Base-by-base conservation (phyloP, 805 yeast genomes). In the Candida easanensis region DNA sequence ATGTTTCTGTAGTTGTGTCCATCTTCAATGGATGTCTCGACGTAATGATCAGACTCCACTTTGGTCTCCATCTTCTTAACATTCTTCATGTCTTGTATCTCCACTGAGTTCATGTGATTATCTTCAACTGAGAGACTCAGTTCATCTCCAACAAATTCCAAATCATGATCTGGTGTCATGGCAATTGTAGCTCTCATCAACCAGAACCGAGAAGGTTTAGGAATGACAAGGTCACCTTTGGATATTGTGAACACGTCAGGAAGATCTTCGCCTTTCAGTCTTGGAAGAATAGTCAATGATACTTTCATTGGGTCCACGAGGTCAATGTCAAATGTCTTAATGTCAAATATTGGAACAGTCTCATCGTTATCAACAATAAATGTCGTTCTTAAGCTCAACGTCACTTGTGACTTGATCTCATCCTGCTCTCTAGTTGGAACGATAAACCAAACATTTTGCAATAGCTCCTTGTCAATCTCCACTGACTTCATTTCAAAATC, bases 1-100 rank as follows among this genome's bases (percentile, higher is more conserved):
- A 69, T 68, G 39, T 64, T 69, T 39, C 77, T 56, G 44, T 69
- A 71, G 0, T 69, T 58, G 26, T 61, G 62, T 27, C 64, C 68
- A 47, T 64, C 69, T 35, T 57, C 62, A 35, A 73, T 66, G 21
- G 56, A 54, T 3, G 77, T 70, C 33, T 52, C 54, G 10, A 59
- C 32, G 32, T 41, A 50, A 41, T 60, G 54, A 21, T 50, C 39
- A 14, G 46, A 47, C 6, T 48, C 43, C 6, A 42, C 27, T 22
- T 52, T 48, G 10, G 32, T 48, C 13, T 7, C 17, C 19, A 35
- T 4, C 4, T 15, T 30, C 25, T 17, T 31, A 44, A 43, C 25
- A 18, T 25, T 6, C 49, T 36, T 38, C 22, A 40, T 11, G 8
- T 39, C 41, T 23, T 23, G 11, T 50, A 42, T 19, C 52, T 59